phyloP scores from a whole-genome alignment of 148 eudicot genomes.

The Talinum fruticosum region DNA sequence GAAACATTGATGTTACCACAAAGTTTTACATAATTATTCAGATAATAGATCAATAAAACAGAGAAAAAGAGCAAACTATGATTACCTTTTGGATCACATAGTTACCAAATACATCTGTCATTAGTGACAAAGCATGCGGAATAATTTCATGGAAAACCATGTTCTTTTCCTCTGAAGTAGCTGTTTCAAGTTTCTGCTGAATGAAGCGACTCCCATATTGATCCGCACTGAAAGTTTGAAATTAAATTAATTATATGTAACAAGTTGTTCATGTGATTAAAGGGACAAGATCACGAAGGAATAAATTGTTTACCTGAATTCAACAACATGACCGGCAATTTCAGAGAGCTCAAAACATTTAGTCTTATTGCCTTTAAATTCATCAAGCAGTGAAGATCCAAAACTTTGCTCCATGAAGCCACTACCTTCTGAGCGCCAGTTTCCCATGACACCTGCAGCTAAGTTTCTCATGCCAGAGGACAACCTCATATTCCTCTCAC shows the following conservation, averaged over 20 bases:
- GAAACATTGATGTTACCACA: background rate
- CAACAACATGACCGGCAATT: slow-evolving; percentile 72
- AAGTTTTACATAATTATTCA: background rate
- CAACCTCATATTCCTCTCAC: slow-evolving; percentile 58
- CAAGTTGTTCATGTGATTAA: background rate
- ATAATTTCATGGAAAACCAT: slow-evolving; percentile 71
- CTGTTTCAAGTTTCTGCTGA: slow-evolving; percentile 83
- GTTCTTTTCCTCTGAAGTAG: slow-evolving; percentile 64
- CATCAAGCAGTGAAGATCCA: slow-evolving; percentile 69
- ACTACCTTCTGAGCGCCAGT: slow-evolving; percentile 62
- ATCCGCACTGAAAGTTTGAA: slow-evolving; percentile 53
- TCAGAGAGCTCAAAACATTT: slow-evolving; percentile 77
- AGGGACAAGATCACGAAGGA: background rate
- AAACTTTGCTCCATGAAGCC: slow-evolving; percentile 56
- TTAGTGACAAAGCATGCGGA: slow-evolving; percentile 66
- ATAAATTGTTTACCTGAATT: slow-evolving; percentile 50
- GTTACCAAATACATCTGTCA: slow-evolving; percentile 93
- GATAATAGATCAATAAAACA: background rate
- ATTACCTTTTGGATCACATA: slow-evolving; percentile 87
- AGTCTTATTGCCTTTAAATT: slow-evolving; percentile 71
- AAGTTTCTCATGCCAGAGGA: slow-evolving; percentile 71
- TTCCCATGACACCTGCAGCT: slow-evolving; percentile 55
- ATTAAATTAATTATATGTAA: slow-evolving; percentile 3
- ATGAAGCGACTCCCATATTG: slow-evolving; percentile 90
- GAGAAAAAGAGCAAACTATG: background rate